These are phyloP conservation scores for Mycoemilia scoparia DNA, from an alignment of 192 early-diverging fungal species.

Conservation along the genomic window DNA sequence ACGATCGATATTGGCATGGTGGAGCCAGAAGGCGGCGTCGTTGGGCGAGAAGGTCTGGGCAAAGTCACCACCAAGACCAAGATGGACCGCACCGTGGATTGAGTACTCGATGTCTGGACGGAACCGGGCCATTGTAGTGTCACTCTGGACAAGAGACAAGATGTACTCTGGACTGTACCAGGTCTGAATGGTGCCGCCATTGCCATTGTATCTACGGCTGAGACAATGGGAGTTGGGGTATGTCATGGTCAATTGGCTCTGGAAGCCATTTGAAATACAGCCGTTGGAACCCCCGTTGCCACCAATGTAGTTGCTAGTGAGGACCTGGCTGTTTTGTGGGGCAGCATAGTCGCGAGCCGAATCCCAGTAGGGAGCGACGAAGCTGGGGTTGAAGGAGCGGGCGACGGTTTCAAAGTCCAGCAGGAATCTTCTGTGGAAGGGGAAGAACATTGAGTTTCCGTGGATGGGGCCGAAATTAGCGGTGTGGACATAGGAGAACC, in stretches of 20 bases:
- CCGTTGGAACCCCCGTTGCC: conserved; percentile 15
- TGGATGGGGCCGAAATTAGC: conserved; percentile 17
- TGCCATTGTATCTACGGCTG: conserved; percentile 20
- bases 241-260: conserved; percentile 5
- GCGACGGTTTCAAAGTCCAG: conserved; percentile 27
- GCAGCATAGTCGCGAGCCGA: conserved; percentile 26
- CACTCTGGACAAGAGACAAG: conserved; percentile 17
- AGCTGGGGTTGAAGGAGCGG: conserved; percentile 8
- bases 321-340: conserved; percentile 14
- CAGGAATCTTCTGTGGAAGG: conserved; percentile 28
- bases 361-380: conserved; percentile 33
- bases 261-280: conserved; percentile 16
- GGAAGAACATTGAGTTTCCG: conserved; percentile 25
- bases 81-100: conserved; percentile 22
- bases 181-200: conserved; percentile 14
- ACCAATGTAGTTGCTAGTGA: conserved; percentile 15
- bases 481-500: conserved; percentile 20
- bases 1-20: conserved; percentile 32
- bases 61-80: conserved; percentile 29
- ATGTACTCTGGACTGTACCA: conserved; percentile 27
- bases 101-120: conserved; percentile 23
- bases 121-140: conserved; percentile 18
- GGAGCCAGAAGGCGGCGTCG: conserved; percentile 31
- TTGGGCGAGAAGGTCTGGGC: conserved; percentile 22
- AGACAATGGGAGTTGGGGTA: conserved; percentile 23